These are phyloP conservation scores for Solidago caesia DNA, from an alignment of 129 eudicot genomes.

Conservation along the genomic window DNA sequence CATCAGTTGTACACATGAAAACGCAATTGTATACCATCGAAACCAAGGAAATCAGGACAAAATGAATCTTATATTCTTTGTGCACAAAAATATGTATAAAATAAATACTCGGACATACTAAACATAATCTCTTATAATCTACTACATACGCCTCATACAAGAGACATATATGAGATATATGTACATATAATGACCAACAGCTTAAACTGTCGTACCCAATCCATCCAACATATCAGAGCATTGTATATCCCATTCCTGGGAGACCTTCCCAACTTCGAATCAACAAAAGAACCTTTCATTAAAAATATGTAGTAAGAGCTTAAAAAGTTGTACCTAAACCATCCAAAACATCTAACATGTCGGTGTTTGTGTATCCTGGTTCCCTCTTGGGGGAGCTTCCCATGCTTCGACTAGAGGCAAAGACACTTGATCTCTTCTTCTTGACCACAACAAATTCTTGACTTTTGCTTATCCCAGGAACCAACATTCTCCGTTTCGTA, in stretches of 20 bases:
- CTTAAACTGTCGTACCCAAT: slow-evolving; percentile 38
- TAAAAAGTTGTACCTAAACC: slow-evolving; percentile 53
- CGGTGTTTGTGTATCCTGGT: slow-evolving; percentile 31
- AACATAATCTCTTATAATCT: slow-evolving; percentile 15
- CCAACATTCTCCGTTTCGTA: slow-evolving; percentile 53
- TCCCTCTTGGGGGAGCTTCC: slow-evolving; percentile 68
- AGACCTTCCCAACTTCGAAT: neutral
- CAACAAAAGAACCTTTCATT: neutral
- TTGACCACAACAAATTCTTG: slow-evolving; percentile 51
- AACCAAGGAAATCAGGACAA: neutral
- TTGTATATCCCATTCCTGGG: neutral
- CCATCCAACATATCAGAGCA: neutral
- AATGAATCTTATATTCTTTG: neutral
- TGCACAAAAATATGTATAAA: neutral
- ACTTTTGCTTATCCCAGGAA: slow-evolving; percentile 82
- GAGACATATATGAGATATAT: slow-evolving; percentile 9
- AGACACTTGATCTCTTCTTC: slow-evolving; percentile 30
- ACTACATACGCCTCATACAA: slow-evolving; percentile 26
- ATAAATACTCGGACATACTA: slow-evolving; percentile 16
- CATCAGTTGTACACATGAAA: neutral
- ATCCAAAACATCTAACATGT: slow-evolving; percentile 63
- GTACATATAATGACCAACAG: slow-evolving; percentile 14
- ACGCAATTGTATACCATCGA: neutral
- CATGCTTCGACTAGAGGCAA: slow-evolving; percentile 69
- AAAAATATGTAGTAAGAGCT: slow-evolving; percentile 27